phyloP scores from a whole-genome alignment of 2,329 filamentous ascomycete species.

The Nannizzia gypsea region DNA sequence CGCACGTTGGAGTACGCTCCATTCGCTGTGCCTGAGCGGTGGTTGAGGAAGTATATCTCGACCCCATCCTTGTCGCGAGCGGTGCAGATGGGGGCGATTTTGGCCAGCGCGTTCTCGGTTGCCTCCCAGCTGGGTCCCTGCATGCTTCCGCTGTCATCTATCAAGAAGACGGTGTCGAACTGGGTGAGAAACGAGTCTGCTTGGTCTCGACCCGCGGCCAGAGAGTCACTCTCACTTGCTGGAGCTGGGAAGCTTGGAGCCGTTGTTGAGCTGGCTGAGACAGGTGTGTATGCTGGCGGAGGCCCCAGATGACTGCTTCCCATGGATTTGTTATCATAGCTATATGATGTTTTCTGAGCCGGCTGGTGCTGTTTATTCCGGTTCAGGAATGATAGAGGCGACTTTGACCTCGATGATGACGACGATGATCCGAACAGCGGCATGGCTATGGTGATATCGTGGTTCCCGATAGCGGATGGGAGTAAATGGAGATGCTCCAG shows the following conservation, averaged over 20 bases:
- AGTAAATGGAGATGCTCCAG: not conserved
- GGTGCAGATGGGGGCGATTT: slow-evolving; percentile 74
- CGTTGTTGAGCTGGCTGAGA: not conserved
- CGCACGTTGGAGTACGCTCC: slow-evolving; percentile 55
- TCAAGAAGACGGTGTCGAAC: slow-evolving; percentile 82
- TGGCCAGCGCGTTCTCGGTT: slow-evolving; percentile 54
- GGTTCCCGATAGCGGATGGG: not conserved
- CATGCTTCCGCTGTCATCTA: slow-evolving; percentile 92
- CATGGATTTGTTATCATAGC: too few species aligned
- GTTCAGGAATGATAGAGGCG: slow-evolving; percentile 2
- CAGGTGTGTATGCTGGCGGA: slow-evolving; percentile 28
- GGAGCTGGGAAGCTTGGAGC: not conserved
- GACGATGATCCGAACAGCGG: slow-evolving; percentile 5
- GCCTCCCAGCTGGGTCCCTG: slow-evolving; percentile 63
- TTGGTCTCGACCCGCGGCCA: not conserved
- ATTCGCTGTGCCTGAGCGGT: slow-evolving; percentile 34
- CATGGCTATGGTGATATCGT: not conserved
- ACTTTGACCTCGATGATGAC: not conserved
- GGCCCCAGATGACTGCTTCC: slow-evolving; percentile 23
- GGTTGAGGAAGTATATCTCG: slow-evolving; percentile 85
- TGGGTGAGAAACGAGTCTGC: slow-evolving; percentile 48
- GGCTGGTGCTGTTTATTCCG: not conserved
- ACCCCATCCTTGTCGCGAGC: slow-evolving; percentile 70
- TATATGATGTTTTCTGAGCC: not conserved
- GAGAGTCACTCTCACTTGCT: not conserved